phyloP scores from a whole-genome alignment of 2,329 filamentous ascomycete genomes.

The Ophiostoma fasciatum region DNA sequence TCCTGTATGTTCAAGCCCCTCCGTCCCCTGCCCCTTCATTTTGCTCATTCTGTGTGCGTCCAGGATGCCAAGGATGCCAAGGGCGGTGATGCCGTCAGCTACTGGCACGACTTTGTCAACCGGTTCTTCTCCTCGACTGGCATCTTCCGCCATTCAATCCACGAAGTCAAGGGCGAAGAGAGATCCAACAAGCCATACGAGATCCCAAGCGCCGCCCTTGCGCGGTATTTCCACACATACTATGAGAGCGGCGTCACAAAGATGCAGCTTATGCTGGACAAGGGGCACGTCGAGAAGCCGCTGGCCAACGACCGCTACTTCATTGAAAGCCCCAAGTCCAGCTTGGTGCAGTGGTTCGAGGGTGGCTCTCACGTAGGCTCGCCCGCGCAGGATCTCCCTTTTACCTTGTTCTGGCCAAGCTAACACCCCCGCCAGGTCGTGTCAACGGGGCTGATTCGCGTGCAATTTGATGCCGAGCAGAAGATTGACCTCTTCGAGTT shows the following conservation, averaged over 20 bases:
- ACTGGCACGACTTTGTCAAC: constrained; percentile 69
- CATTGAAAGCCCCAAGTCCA: constrained; percentile 63
- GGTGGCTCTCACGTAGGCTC: constrained; percentile 65
- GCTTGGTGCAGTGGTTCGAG: constrained; percentile 78
- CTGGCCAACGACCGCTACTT: constrained; percentile 51
- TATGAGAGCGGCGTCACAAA: constrained; percentile 76
- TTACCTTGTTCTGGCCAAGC: not conserved
- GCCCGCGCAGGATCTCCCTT: too few relatives aligned
- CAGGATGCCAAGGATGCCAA: too few relatives aligned
- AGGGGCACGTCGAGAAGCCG: constrained; percentile 37
- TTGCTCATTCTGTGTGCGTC: too few relatives aligned
- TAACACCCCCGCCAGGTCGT: constrained; percentile 44
- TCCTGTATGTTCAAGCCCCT: constrained; percentile 25
- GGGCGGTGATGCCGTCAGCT: constrained; percentile 51
- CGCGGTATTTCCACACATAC: constrained; percentile 80
- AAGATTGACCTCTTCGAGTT: constrained; percentile 82
- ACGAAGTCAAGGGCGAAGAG: constrained; percentile 38
- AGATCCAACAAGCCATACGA: constrained; percentile 66
- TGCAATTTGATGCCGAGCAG: constrained; percentile 63
- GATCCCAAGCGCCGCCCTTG: constrained; percentile 64
- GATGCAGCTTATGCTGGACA: constrained; percentile 75
- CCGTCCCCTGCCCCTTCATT: too few relatives aligned
- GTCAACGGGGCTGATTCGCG: constrained; percentile 60
- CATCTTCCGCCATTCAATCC: constrained; percentile 60
- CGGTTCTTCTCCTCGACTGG: constrained; percentile 69